Percentiles rank a stretch among this genome's conserved stretches.
Evolutionary conservation across 306 rosid species (phyloP).

Genomic region (Dalbergia oliveri): DNA sequence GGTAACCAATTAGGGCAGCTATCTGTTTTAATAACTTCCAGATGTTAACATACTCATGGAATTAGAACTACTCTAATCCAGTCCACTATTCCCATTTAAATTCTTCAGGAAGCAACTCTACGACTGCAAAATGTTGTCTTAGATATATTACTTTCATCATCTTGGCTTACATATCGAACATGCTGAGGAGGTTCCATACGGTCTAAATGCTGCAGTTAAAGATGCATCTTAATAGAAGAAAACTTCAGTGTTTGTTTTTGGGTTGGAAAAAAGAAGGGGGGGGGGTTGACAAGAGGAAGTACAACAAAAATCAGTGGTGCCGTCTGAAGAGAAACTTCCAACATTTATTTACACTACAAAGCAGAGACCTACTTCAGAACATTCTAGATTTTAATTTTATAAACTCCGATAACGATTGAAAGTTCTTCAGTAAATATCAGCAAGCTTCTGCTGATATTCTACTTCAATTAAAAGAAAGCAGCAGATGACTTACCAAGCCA

Average conservation of each 20-base stretch:
- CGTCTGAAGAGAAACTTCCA: slow-evolving; percentile 27
- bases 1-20: background rate
- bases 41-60: background rate
- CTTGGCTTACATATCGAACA: slow-evolving; percentile 33
- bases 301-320: background rate
- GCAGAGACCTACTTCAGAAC: slow-evolving; percentile 16
- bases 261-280: too few relatives aligned
- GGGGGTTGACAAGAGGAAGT: background rate
- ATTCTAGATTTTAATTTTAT: slow-evolving; percentile 8
- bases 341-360: background rate
- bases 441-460: slow-evolving; percentile 22
- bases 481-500: slow-evolving; percentile 71
- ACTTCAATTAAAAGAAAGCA: slow-evolving; percentile 15
- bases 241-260: too few relatives aligned
- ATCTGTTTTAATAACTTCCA: background rate
- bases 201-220: background rate
- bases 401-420: background rate
- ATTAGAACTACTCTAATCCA: slow-evolving; percentile 28
- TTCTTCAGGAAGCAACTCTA: slow-evolving; percentile 25
- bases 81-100: slow-evolving; percentile 7
- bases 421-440: slow-evolving; percentile 20
- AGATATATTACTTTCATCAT: slow-evolving; percentile 1
- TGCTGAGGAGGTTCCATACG: background rate
- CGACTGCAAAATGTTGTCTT: background rate
- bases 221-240: slow-evolving; percentile 28